Evolutionary conservation across 192 early-diverging fungal genomes (phyloP).

Genomic region (Coemansia sp.): DNA sequence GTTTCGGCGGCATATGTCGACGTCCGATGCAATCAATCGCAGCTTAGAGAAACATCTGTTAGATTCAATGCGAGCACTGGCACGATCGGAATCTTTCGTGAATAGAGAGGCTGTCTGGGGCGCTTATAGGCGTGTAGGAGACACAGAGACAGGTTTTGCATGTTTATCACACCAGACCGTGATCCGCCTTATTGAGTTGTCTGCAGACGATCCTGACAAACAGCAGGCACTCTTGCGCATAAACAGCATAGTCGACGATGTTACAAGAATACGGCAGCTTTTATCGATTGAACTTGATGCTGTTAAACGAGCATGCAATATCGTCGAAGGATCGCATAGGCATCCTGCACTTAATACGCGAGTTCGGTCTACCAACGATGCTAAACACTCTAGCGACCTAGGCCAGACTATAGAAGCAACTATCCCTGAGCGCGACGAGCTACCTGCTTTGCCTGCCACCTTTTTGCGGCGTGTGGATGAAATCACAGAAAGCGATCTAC

Average conservation of each 20-base stretch:
- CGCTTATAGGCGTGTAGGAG: constrained; percentile 17
- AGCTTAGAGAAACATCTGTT: background rate
- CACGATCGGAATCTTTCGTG: constrained; percentile 16
- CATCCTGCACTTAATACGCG: background rate
- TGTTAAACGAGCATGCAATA: constrained; percentile 21
- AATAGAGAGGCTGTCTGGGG: constrained; percentile 38
- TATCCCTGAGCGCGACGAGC: background rate
- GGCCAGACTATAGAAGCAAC: background rate
- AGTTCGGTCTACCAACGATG: background rate
- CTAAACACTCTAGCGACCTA: background rate
- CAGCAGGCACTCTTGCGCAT: constrained; percentile 27
- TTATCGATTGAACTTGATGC: constrained; percentile 16
- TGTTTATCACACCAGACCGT: constrained; percentile 16
- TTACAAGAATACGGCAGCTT: constrained; percentile 17
- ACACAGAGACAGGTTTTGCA: background rate
- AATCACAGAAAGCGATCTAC: background rate
- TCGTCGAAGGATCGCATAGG: constrained; percentile 4
- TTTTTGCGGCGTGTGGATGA: background rate
- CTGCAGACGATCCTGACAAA: constrained; percentile 27
- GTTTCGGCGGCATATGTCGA: background rate
- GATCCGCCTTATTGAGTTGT: constrained; percentile 26
- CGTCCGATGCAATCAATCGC: background rate
- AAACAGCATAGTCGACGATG: constrained; percentile 3
- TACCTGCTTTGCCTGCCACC: background rate
- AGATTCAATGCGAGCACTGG: background rate